Conservation (phyloP, 1,284 basidiomycete species). For the Austropuccinia psidii region DNA sequence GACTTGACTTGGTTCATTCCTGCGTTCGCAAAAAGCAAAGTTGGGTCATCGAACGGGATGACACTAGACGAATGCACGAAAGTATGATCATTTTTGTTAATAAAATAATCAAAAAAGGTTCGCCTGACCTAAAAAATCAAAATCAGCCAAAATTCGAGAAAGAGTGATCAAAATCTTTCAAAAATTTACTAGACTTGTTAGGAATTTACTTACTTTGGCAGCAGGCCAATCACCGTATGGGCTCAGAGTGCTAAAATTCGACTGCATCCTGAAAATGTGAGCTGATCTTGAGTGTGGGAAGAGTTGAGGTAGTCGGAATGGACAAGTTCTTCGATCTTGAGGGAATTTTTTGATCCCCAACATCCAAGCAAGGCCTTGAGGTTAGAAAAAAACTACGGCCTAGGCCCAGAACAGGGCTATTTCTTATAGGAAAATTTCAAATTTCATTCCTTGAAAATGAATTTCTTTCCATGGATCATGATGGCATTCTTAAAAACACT, state of each 20-base stretch:
- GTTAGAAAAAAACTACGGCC: too few species aligned
- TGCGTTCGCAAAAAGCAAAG: slow-evolving; percentile 93
- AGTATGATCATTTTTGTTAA: slow-evolving; percentile 6
- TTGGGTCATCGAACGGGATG: slow-evolving; percentile 53
- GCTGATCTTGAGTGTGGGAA: too few species aligned
- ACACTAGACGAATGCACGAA: slow-evolving; percentile 35
- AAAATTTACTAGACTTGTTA: neutral
- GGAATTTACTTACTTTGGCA: slow-evolving; percentile 12
- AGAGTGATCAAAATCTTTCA: neutral
- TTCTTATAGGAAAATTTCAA: too few species aligned
- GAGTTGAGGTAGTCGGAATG: too few species aligned
- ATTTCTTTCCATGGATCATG: too few species aligned
- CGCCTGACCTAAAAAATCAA: slow-evolving; percentile 9
- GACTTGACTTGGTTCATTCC: slow-evolving; percentile 41
- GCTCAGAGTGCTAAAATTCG: neutral
- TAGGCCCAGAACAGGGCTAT: too few species aligned
- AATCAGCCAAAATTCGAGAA: neutral
- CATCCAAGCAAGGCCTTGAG: too few species aligned
- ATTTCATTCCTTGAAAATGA: too few species aligned
- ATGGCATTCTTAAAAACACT: too few species aligned
- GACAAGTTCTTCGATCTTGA: too few species aligned
- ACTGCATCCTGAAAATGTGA: too few species aligned
- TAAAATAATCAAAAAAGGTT: slow-evolving; percentile 27
- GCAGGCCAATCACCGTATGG: slow-evolving; percentile 37
- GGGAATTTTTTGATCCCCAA: too few species aligned